Percentiles rank a stretch among this genome's conserved stretches.
Evolutionary conservation across 306 rosid genomes (phyloP).

Genomic region (Leucaena leucocephala): DNA sequence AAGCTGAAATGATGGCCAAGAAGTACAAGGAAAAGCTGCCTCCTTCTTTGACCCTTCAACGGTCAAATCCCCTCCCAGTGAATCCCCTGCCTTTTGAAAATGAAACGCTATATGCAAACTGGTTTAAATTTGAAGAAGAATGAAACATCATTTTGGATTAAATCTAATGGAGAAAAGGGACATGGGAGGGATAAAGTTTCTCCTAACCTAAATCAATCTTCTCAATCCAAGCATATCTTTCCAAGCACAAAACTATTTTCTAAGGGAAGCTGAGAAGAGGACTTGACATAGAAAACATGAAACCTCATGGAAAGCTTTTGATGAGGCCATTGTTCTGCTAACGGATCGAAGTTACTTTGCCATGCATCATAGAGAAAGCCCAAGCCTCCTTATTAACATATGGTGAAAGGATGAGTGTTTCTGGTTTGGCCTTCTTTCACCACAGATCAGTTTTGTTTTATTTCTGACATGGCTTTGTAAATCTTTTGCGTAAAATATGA

Average conservation of each 20-base stretch:
- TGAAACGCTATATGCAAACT: slow-evolving; percentile 75
- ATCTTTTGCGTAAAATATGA: slow-evolving; percentile 14
- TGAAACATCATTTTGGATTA: not conserved
- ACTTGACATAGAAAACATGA: slow-evolving; percentile 22
- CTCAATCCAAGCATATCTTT: not conserved
- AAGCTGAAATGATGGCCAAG: slow-evolving; percentile 82
- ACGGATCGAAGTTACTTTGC: slow-evolving; percentile 10
- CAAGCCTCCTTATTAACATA: not conserved
- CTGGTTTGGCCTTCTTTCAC: not conserved
- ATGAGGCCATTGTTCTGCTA: slow-evolving; percentile 9
- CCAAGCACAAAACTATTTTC: slow-evolving; percentile 14
- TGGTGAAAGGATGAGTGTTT: slow-evolving; percentile 23
- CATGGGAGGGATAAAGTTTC: not conserved
- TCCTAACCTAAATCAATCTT: not conserved
- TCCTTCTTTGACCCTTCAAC: slow-evolving; percentile 23
- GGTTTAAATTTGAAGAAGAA: slow-evolving; percentile 80
- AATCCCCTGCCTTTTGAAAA: slow-evolving; percentile 59
- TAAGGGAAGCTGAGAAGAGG: slow-evolving; percentile 29
- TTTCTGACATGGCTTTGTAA: slow-evolving; percentile 17
- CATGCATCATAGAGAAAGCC: slow-evolving; percentile 17
- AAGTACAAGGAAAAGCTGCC: slow-evolving; percentile 74
- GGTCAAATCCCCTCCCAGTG: slow-evolving; percentile 35
- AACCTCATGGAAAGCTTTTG: slow-evolving; percentile 22
- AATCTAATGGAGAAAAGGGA: not conserved
- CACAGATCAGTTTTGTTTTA: not conserved